Evolutionary conservation across 306 rosid genomes (phyloP).

Genomic region (Vigna angularis): DNA sequence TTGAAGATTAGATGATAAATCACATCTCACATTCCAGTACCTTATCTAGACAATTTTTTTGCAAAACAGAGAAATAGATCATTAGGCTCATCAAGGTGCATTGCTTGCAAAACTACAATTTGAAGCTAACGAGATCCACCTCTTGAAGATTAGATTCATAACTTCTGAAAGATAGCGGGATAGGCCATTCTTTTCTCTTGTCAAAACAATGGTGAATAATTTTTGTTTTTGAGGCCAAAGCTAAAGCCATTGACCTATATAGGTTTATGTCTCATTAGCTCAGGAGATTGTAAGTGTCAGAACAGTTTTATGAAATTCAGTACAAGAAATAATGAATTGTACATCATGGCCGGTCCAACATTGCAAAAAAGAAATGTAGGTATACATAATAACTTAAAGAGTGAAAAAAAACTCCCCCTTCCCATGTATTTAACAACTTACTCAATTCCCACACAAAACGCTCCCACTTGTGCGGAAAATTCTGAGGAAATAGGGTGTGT

Average conservation of each 20-base stretch:
- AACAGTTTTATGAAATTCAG: background rate
- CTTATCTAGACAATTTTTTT: background rate
- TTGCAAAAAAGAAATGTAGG: background rate
- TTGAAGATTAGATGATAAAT: conserved; percentile 12
- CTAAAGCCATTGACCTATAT: background rate
- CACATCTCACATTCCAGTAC: background rate
- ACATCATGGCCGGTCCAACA: conserved; percentile 5
- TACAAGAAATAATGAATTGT: background rate
- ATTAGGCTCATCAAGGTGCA: conserved; percentile 5
- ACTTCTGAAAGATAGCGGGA: background rate
- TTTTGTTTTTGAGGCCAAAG: conserved; percentile 20
- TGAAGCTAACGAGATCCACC: background rate
- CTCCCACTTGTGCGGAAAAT: background rate
- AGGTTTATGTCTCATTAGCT: background rate
- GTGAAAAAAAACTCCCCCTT: background rate
- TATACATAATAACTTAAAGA: background rate
- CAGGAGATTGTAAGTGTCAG: background rate
- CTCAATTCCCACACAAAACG: conserved; percentile 10
- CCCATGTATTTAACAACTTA: background rate
- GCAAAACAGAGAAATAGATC: conserved; percentile 10
- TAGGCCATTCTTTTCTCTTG: background rate
- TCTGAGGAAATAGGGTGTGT: background rate
- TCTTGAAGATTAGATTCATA: conserved; percentile 5
- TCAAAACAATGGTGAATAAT: background rate
- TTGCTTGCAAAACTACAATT: background rate